These are phyloP conservation scores for Pythium sp. DNA, from an alignment of 352 stramenopile genomes.

Conservation along the genomic window DNA sequence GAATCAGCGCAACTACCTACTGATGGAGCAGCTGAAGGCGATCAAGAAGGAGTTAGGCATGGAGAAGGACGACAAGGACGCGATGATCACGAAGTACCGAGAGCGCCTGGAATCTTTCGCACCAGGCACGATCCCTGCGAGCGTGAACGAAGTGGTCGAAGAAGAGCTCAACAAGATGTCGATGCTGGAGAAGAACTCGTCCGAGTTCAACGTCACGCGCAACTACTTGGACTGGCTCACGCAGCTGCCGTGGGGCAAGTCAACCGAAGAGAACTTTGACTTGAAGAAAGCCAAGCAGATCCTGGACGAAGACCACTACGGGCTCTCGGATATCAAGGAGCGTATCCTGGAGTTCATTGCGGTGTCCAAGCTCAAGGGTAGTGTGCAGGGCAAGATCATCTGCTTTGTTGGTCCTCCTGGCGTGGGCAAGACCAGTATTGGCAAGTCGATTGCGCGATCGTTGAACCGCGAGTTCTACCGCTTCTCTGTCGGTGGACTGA, in stretches of 20 bases:
- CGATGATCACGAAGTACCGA: constrained; percentile 95
- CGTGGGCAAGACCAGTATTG: constrained; percentile 95
- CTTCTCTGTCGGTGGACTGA: constrained; percentile 97
- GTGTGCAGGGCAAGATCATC: constrained; percentile 97
- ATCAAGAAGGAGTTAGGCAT: constrained; percentile 99
- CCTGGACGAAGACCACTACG: constrained; percentile 97
- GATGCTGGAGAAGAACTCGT: constrained; percentile 97
- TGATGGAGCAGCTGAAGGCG: constrained; percentile 98
- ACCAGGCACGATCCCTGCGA: constrained; percentile 59
- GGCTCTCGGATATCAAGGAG: constrained; percentile 98
- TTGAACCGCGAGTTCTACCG: constrained; percentile 98
- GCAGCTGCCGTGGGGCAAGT: constrained; percentile 95
- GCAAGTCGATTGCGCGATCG: constrained; percentile 94
- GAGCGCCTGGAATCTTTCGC: constrained; percentile 75
- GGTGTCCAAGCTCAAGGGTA: constrained; percentile 95
- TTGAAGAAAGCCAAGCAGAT: constrained; percentile 91
- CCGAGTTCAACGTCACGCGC: constrained; percentile 98
- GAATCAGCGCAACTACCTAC: constrained; percentile 97
- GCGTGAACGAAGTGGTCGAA: constrained; percentile 94
- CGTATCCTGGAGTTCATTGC: constrained; percentile 99
- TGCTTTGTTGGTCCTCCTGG: constrained; percentile 95
- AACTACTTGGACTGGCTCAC: constrained; percentile 99
- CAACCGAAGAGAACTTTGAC: constrained; percentile 97
- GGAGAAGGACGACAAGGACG: constrained; percentile 99
- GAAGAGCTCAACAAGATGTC: constrained; percentile 98